Conservation (phyloP, 257 asterid genomes). For the Datura wrightii region DNA sequence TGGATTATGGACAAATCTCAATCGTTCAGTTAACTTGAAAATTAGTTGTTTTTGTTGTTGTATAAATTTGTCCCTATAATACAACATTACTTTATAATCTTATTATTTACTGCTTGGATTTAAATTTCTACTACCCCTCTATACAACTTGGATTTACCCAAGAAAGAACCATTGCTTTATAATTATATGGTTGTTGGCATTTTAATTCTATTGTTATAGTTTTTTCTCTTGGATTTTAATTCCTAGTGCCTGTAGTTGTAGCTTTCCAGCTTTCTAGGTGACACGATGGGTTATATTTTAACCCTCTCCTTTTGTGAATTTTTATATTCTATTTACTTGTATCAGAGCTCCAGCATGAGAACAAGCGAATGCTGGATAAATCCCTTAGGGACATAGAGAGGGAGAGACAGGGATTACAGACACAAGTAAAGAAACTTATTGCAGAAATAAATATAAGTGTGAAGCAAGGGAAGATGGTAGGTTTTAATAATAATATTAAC, state of each 20-base stretch:
- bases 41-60: too few species aligned
- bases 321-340: background rate
- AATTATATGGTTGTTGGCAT: background rate
- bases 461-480: constrained; percentile 99
- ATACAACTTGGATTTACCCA: too few species aligned
- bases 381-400: constrained; percentile 90
- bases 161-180: too few species aligned
- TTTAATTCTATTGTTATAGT: background rate
- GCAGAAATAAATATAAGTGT: constrained; percentile 91
- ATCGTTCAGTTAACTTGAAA: background rate
- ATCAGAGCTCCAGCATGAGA: constrained; percentile 89
- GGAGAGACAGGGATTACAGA: constrained; percentile 90
- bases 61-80: background rate
- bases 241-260: background rate
- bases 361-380: constrained; percentile 93
- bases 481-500: too few species aligned
- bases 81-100: too few species aligned
- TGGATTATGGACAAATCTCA: background rate
- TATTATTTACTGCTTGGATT: background rate
- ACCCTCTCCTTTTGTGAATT: background rate
- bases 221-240: background rate
- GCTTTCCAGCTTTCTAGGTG: background rate
- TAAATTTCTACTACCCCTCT: too few species aligned
- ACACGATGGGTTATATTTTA: background rate
- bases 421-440: constrained; percentile 90